These are phyloP conservation scores for Dictyostelium intermedium DNA, from an alignment of 78 protist genomes.

Conservation along the genomic window DNA sequence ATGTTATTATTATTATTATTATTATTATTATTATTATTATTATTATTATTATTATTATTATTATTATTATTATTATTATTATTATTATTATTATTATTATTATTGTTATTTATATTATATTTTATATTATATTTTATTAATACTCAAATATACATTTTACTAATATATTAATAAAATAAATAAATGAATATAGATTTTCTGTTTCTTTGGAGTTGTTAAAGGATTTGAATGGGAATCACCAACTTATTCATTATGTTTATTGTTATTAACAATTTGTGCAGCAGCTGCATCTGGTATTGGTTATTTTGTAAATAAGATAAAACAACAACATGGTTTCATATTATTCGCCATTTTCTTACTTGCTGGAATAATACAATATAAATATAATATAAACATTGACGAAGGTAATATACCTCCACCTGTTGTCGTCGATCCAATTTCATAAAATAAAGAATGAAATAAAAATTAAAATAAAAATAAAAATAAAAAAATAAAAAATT, in stretches of 20 bases:
- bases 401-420: background rate
- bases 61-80: background rate
- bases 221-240: constrained; percentile 84
- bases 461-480: background rate
- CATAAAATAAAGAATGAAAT: background rate
- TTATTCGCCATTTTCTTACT: constrained; percentile 45
- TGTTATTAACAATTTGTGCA: constrained; percentile 47
- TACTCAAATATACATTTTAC: too few relatives aligned
- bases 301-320: constrained; percentile 28
- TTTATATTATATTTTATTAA: too few relatives aligned
- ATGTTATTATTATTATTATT: background rate
- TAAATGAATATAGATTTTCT: constrained; percentile 47
- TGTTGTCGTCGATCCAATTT: background rate
- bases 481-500: background rate
- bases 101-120: background rate
- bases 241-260: constrained; percentile 60
- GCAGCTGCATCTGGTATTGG: constrained; percentile 64
- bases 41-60: background rate
- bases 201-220: constrained; percentile 69
- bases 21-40: background rate
- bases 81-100: background rate
- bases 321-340: constrained; percentile 53
- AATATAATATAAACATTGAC: constrained; percentile 11
- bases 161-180: too few relatives aligned
- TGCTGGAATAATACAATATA: constrained; percentile 70